These are phyloP conservation scores for Kernera saxatilis DNA, from an alignment of 345 rosid species.

Conservation along the genomic window DNA sequence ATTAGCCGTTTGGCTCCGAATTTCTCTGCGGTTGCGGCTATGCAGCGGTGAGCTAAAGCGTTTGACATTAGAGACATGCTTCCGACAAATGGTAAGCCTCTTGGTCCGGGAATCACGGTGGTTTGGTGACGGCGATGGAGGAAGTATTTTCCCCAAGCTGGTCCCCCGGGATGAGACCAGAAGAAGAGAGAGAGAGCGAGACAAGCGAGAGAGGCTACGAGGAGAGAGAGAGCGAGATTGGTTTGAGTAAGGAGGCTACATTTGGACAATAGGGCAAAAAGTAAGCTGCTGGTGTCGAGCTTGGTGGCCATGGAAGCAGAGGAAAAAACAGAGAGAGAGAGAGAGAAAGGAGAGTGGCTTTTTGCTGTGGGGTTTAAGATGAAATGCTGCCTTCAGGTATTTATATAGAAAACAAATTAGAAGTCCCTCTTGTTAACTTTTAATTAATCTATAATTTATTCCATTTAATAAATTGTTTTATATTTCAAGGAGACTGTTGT, in stretches of 20 bases:
- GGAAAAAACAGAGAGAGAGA: neutral
- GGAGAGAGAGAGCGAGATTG: constrained; percentile 40
- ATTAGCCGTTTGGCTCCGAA: constrained; percentile 54
- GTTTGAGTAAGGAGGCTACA: constrained; percentile 38
- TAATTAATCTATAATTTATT: neutral
- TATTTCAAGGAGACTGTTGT: neutral
- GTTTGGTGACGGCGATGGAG: constrained; percentile 16
- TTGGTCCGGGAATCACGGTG: constrained; percentile 60
- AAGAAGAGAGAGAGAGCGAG: constrained; percentile 36
- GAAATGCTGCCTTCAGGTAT: constrained; percentile 17
- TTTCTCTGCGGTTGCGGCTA: constrained; percentile 45
- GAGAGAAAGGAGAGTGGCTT: constrained; percentile 17
- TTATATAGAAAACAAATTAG: constrained; percentile 9
- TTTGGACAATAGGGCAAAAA: constrained; percentile 54
- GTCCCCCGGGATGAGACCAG: constrained; percentile 73
- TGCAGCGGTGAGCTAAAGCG: constrained; percentile 51
- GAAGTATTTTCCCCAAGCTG: constrained; percentile 67
- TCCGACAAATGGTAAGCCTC: constrained; percentile 63
- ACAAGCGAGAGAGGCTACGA: constrained; percentile 36
- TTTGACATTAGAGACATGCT: constrained; percentile 59
- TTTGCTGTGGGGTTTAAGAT: constrained; percentile 21
- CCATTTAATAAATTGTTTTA: neutral
- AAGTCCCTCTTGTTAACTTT: neutral
- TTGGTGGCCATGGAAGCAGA: constrained; percentile 39
- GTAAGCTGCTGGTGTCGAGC: constrained; percentile 39